Evolutionary conservation across 768 basidiomycete species (phyloP), one percentile per base, ranked within the genome.

Genomic region (Thelephora aurantiotincta): DNA sequence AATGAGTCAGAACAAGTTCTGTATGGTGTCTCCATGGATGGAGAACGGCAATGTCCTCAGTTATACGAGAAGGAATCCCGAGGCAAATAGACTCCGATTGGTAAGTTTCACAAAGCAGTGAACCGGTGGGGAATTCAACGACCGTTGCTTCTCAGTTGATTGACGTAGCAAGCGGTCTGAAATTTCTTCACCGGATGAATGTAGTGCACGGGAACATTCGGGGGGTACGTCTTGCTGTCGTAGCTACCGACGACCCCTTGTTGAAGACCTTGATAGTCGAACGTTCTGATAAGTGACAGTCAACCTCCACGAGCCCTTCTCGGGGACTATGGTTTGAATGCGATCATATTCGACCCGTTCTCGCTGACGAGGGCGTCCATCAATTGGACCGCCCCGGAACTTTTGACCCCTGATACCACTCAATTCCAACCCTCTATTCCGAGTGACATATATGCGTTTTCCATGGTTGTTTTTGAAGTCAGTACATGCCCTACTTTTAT

Each of bases 1-100:
- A 11, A 22, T 16, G 16, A 41, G 9, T 4, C 7, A 16, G 38
- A 18, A 18, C 46, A 48, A 35, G 22, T 30, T 41, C 11, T 46
- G 49, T 23, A 46, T 50, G 35, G 49, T 50, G 16, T 35, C 45
- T 3, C 45, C 45, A 2, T 50, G 49, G 49, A 46, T 50, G 45
- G 14, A 22, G 12, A 48, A 50, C 23, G 49, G 49, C 9, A 50
- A 26, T 30, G 7, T 46, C 37, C 6, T 38, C 18, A 22, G 22
- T 41, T 41, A 41, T 22, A 18, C 22, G 14, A 16, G 12, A 9
- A 22, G 11, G 5, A 5, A 41, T 14, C 38, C 38, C 16, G 5
- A 22, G 12, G 38, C 6, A 4, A 41, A 22, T 22, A 16, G 38
- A 9, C 38, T 22, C 14, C 18, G 18, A 22, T 14, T 41, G 38